Evolutionary conservation across 2,329 filamentous ascomycete species (phyloP).

Genomic region (Tolypocladium endophyticum): DNA sequence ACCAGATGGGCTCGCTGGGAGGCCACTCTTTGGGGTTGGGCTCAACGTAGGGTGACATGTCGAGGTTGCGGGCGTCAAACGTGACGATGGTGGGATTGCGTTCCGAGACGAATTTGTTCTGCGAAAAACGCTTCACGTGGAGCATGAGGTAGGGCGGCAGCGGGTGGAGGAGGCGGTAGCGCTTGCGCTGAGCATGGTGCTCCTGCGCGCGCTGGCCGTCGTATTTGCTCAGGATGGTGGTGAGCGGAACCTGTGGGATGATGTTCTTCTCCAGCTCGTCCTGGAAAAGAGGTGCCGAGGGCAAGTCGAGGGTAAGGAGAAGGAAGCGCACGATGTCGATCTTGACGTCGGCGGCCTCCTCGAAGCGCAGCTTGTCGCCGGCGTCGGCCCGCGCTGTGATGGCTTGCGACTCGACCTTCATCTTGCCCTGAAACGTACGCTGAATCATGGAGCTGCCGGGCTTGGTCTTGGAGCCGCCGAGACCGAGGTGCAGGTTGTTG

Average conservation of each 20-base stretch:
- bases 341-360: conserved; percentile 76
- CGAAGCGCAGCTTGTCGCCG: conserved; percentile 80
- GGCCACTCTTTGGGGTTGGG: conserved; percentile 64
- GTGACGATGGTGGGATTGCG: conserved; percentile 98
- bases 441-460: conserved; percentile 81
- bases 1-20: conserved; percentile 75
- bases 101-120: conserved; percentile 93
- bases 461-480: conserved; percentile 83
- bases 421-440: conserved; percentile 81
- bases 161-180: conserved; percentile 82
- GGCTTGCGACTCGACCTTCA: conserved; percentile 86
- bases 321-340: conserved; percentile 72
- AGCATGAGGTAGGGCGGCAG: conserved; percentile 85
- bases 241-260: conserved; percentile 83
- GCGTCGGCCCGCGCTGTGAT: conserved; percentile 87
- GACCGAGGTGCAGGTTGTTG: conserved; percentile 84
- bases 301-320: conserved; percentile 86
- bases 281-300: conserved; percentile 86
- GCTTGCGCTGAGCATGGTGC: conserved; percentile 75
- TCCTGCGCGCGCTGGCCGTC: conserved; percentile 83
- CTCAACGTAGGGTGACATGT: conserved; percentile 85
- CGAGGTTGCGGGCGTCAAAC: conserved; percentile 73
- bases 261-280: conserved; percentile 92
- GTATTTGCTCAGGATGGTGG: conserved; percentile 80
- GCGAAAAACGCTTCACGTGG: conserved; percentile 93